phyloP scores from a whole-genome alignment of 805 yeast genomes.

The Candida railenensis region DNA sequence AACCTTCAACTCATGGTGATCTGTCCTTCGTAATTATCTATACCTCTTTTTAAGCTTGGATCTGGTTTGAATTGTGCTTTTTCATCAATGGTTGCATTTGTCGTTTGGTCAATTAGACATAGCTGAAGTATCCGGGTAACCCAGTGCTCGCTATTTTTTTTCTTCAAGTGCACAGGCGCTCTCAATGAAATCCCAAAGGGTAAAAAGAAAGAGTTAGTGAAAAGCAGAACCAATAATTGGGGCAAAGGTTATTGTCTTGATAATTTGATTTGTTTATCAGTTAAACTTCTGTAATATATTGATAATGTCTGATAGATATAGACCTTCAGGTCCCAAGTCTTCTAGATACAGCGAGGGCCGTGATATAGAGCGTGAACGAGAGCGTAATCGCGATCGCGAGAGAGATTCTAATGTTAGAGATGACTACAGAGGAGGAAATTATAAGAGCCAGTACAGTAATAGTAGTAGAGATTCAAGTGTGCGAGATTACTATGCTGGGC shows the following conservation, averaged over 20 bases:
- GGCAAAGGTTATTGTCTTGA: neutral
- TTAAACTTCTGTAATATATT: too few species aligned
- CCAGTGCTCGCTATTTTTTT: neutral
- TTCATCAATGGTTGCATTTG: neutral
- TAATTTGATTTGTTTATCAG: too few species aligned
- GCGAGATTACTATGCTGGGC: conserved; percentile 4
- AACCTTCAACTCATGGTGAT: neutral
- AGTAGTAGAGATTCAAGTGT: neutral
- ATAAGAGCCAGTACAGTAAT: conserved; percentile 4
- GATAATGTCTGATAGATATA: conserved; percentile 35
- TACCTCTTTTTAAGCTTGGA: neutral
- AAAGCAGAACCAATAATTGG: too few species aligned
- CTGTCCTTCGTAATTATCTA: neutral
- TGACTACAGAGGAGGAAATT: conserved; percentile 13
- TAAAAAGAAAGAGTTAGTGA: neutral
- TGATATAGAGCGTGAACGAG: conserved; percentile 1
- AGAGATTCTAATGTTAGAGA: conserved; percentile 13
- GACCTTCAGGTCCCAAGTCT: conserved; percentile 20
- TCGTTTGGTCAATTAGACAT: neutral
- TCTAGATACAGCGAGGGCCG: neutral
- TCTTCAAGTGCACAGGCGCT: neutral
- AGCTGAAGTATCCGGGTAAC: neutral
- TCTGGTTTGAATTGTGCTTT: neutral
- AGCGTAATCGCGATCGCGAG: conserved; percentile 1
- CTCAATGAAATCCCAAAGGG: neutral